Conservation (phyloP, 371 early-diverging fungal genomes). For the Circinella umbellata region DNA sequence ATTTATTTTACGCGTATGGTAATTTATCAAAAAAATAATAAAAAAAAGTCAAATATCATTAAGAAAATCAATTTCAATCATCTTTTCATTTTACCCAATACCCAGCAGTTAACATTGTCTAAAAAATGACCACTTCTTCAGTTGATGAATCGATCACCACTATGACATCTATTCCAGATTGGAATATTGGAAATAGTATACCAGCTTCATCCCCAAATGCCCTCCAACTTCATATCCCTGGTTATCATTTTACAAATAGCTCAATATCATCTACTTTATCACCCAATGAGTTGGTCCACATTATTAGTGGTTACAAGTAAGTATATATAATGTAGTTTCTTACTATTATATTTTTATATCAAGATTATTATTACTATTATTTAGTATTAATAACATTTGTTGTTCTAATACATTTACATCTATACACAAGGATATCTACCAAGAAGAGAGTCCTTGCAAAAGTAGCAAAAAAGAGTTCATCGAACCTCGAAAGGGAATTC, state of each 20-base stretch:
- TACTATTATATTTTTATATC: too few species aligned
- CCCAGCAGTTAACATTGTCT: too few species aligned
- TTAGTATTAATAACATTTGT: not conserved
- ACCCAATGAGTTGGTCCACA: slow-evolving; percentile 40
- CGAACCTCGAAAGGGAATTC: slow-evolving; percentile 43
- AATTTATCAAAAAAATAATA: too few species aligned
- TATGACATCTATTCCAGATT: not conserved
- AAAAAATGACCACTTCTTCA: not conserved
- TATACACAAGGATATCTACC: slow-evolving; percentile 30
- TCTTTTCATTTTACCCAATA: too few species aligned
- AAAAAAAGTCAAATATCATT: too few species aligned
- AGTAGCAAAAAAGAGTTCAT: slow-evolving; percentile 31
- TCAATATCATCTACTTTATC: slow-evolving; percentile 35
- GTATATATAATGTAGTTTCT: not conserved
- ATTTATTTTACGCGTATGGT: too few species aligned
- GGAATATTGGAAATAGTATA: not conserved
- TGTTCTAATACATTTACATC: not conserved
- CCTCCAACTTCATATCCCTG: slow-evolving; percentile 36
- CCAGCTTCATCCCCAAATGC: not conserved
- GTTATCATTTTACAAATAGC: slow-evolving; percentile 41
- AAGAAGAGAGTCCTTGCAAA: slow-evolving; percentile 41
- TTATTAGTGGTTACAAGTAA: slow-evolving; percentile 47
- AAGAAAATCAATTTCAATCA: too few species aligned
- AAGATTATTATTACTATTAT: not conserved
- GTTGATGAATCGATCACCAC: not conserved